Conservation (phyloP, 2,329 filamentous ascomycete species). For the Colletotrichum zoysiae region DNA sequence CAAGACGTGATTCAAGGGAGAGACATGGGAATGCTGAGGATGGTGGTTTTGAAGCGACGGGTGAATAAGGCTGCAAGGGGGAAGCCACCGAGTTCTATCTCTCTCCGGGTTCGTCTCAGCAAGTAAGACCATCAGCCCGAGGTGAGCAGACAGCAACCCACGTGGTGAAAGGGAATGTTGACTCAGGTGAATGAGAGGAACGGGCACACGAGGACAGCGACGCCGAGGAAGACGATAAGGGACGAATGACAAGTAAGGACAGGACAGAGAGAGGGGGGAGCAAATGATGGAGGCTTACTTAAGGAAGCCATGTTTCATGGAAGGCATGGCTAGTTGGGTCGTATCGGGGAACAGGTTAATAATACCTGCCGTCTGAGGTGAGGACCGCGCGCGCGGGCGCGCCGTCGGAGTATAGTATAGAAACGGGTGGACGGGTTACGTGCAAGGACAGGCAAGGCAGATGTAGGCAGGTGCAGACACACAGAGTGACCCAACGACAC, state of each 20-base stretch:
- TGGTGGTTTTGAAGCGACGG: constrained; percentile 8
- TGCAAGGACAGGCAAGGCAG: constrained; percentile 35
- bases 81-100: constrained; percentile 16
- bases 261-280: constrained; percentile 1
- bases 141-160: constrained; percentile 20
- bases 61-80: constrained; percentile 26
- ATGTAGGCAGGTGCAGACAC: constrained; percentile 3
- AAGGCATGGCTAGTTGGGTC: constrained; percentile 29
- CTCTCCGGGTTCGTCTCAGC: constrained; percentile 29
- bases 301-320: constrained; percentile 41
- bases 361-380: constrained; percentile 25
- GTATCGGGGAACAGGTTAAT: constrained; percentile 30
- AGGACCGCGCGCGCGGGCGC: constrained; percentile 22
- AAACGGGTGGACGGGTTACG: not conserved
- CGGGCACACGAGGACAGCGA: constrained; percentile 11
- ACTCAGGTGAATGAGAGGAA: not conserved
- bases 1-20: constrained; percentile 37
- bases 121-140: constrained; percentile 31
- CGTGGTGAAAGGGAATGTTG: constrained; percentile 26
- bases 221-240: constrained; percentile 22
- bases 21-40: constrained; percentile 35
- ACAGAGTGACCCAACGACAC: constrained; percentile 8
- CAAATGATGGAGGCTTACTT: constrained; percentile 31
- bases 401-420: constrained; percentile 2
- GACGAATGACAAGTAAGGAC: constrained; percentile 13